Base-by-base conservation (phyloP, 2,329 filamentous ascomycete genomes). In the Diaporthe capsici region DNA sequence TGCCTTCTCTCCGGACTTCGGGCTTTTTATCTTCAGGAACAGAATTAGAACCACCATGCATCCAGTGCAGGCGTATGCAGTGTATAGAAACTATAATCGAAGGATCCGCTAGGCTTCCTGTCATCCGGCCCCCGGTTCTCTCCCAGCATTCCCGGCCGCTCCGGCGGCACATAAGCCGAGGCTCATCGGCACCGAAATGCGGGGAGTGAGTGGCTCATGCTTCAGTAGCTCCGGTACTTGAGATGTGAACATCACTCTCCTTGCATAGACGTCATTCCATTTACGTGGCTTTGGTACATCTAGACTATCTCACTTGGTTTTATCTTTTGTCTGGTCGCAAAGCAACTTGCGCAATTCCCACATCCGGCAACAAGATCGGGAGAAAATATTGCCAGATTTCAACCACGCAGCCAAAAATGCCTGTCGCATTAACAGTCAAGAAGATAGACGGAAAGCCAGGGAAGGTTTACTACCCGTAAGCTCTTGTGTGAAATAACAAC, bases 371-470 rank as follows among this genome's bases (percentile, higher is more conserved):
- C 6, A 28, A 7, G 22, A 17, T 31, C 13, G 17, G 17, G 17
- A 20, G 17, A 15, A 31, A 17, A 17, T 31, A 42, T 39, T 39
- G 37, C 28, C 28, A 65, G 34, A 8, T 13, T 25, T 6, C 47
- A 63, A 34, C 25, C 79, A 82, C 37, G 10, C 37, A 39, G 37
- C 37, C 37, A 10, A 39, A 49, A 2, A 91, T 91, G 89, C 87
- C 89, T 74, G 84, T 86, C 60, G 88, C 89, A 75, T 89, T 95
- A 73, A 89, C 89, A 37, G 88, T 96, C 78, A 88, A 92, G 80
- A 89, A 94, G 79, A 87, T 94, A 71, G 93, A 95, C 79, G 94
- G 94, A 80, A 96, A 96, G 86, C 95, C 95, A 12, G 95, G 95
- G 75, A 88, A 96, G 84, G 96, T 98, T 78, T 98, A 96, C 86